These are phyloP conservation scores for Scheffersomyces illinoinensis DNA, from an alignment of 1,139 yeast species.

Conservation along the genomic window DNA sequence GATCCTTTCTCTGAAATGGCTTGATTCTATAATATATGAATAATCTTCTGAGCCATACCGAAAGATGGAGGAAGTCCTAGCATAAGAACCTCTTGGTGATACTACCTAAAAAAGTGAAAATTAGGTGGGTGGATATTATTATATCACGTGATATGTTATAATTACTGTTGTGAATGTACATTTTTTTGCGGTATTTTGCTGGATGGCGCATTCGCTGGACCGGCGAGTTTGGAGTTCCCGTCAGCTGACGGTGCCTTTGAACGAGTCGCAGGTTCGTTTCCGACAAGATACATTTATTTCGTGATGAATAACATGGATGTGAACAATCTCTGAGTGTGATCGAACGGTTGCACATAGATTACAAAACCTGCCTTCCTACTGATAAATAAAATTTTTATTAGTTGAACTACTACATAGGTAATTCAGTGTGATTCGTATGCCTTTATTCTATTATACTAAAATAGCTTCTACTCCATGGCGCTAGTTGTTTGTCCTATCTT, in stretches of 20 bases:
- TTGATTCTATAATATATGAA: too few relatives aligned
- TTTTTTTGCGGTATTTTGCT: conserved; percentile 5
- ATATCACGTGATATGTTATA: neutral
- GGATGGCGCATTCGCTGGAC: conserved; percentile 21
- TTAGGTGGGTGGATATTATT: too few relatives aligned
- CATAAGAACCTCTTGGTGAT: too few relatives aligned
- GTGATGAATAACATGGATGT: conserved; percentile 54
- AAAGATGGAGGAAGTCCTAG: too few relatives aligned
- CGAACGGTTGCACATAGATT: conserved; percentile 46
- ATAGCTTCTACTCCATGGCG: neutral
- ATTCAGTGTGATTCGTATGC: neutral
- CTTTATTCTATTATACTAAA: too few relatives aligned
- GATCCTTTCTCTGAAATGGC: too few relatives aligned
- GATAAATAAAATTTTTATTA: conserved; percentile 23
- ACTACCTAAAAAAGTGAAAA: too few relatives aligned
- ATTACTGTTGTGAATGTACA: neutral
- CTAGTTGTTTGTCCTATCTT: neutral
- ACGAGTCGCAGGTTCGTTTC: conserved; percentile 29
- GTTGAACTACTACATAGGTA: neutral
- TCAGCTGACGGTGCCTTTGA: conserved; percentile 7
- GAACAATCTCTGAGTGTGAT: conserved; percentile 54
- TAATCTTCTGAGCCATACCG: too few relatives aligned
- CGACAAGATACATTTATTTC: conserved; percentile 17
- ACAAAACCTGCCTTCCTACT: conserved; percentile 59
- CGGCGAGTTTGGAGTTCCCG: conserved; percentile 4